These are phyloP conservation scores for Vicia sativa DNA, from an alignment of 306 rosid genomes.

Conservation along the genomic window DNA sequence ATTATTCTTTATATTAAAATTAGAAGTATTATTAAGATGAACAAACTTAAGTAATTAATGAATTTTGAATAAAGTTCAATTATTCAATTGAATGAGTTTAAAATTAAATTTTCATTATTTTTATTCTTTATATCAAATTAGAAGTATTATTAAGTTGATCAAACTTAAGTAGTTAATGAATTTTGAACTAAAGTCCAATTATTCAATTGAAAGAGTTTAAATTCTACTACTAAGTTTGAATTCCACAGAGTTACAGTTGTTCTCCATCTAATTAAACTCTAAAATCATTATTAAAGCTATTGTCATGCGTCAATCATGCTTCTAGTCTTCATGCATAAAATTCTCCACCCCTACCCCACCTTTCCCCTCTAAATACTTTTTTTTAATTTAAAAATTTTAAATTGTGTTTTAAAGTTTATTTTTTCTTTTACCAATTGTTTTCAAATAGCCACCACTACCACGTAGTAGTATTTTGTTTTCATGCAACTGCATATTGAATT, in stretches of 20 bases:
- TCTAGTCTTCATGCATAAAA: conserved; percentile 32
- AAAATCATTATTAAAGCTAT: conserved; percentile 34
- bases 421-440: not conserved
- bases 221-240: not conserved
- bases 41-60: too few species aligned
- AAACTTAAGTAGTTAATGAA: too few species aligned
- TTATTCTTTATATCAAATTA: too few species aligned
- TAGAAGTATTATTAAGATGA: too few species aligned
- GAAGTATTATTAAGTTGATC: too few species aligned
- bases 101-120: too few species aligned
- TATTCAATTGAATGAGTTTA: too few species aligned
- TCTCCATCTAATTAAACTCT: conserved; percentile 39
- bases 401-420: not conserved
- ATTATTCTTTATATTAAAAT: too few species aligned
- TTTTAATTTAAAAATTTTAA: not conserved
- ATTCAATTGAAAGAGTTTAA: too few species aligned
- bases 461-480: conserved; percentile 27
- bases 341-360: not conserved
- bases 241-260: conserved; percentile 54
- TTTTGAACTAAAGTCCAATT: too few species aligned
- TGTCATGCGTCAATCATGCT: conserved; percentile 42
- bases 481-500: conserved; percentile 4
- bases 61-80: too few species aligned
- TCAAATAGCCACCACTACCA: conserved; percentile 33
- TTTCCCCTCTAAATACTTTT: conserved; percentile 1